phyloP scores from a whole-genome alignment of 352 stramenopile genomes.

The Plasmopara halstedii region DNA sequence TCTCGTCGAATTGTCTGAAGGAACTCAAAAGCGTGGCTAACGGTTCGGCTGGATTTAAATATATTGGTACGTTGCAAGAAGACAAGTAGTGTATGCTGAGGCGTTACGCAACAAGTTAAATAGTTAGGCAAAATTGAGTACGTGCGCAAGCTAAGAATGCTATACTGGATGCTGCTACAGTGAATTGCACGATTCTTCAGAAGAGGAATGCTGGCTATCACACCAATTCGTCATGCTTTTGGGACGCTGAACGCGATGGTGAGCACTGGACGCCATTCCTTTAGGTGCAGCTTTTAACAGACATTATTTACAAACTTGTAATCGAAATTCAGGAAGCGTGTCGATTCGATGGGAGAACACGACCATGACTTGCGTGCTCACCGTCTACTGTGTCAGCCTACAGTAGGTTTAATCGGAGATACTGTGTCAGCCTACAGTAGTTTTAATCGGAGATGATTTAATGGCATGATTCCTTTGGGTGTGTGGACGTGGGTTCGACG shows the following conservation, averaged over 20 bases:
- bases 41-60: constrained; percentile 84
- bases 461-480: constrained; percentile 15
- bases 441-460: constrained; percentile 1
- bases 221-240: constrained; percentile 84
- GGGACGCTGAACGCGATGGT: constrained; percentile 81
- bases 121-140: constrained; percentile 27
- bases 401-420: constrained; percentile 24
- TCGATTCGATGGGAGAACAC: constrained; percentile 70
- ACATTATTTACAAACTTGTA: constrained; percentile 6
- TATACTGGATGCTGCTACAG: constrained; percentile 23
- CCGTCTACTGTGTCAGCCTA: constrained; percentile 66
- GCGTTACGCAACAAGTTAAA: constrained; percentile 21
- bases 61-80: constrained; percentile 53
- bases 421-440: constrained; percentile 66
- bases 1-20: constrained; percentile 75
- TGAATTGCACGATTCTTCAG: constrained; percentile 84
- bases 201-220: constrained; percentile 84
- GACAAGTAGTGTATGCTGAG: not conserved
- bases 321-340: constrained; percentile 40
- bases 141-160: constrained; percentile 17
- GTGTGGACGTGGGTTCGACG: constrained; percentile 3
- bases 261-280: constrained; percentile 8
- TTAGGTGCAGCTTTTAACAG: not conserved
- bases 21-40: constrained; percentile 78
- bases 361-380: constrained; percentile 65